phyloP scores from a whole-genome alignment of 257 asterid genomes.

The Hygrophila difformis region DNA sequence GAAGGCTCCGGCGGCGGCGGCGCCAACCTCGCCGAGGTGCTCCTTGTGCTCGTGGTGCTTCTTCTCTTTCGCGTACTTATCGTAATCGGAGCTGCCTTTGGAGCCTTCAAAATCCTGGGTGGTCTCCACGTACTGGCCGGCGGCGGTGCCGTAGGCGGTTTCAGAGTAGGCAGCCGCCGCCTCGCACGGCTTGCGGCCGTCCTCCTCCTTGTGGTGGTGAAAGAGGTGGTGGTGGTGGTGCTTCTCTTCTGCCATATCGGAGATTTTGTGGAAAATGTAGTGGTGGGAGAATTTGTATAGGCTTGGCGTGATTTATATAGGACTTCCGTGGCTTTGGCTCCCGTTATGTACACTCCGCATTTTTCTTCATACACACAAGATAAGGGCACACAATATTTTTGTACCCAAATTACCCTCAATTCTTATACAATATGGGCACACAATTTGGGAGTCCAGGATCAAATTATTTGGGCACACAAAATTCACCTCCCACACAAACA shows the following conservation, averaged over 20 bases:
- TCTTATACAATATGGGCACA: too few species aligned
- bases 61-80: constrained; percentile 36
- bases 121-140: constrained; percentile 13
- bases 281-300: too few species aligned
- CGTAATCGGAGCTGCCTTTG: not conserved
- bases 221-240: constrained; percentile 33
- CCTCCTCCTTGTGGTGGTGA: constrained; percentile 44
- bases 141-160: constrained; percentile 16
- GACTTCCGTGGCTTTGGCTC: too few species aligned
- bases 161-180: constrained; percentile 26
- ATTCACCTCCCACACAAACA: too few species aligned
- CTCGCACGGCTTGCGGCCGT: constrained; percentile 17
- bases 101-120: constrained; percentile 14
- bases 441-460: too few species aligned
- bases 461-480: too few species aligned
- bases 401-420: too few species aligned
- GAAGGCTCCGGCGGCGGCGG: constrained; percentile 46
- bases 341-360: too few species aligned
- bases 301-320: too few species aligned
- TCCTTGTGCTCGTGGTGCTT: constrained; percentile 50
- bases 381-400: too few species aligned
- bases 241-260: constrained; percentile 38
- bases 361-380: too few species aligned
- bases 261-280: too few species aligned
- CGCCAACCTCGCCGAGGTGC: constrained; percentile 42